These are phyloP conservation scores for Neurospora sp. DNA, from an alignment of 495 filamentous ascomycete genomes.

Conservation along the genomic window DNA sequence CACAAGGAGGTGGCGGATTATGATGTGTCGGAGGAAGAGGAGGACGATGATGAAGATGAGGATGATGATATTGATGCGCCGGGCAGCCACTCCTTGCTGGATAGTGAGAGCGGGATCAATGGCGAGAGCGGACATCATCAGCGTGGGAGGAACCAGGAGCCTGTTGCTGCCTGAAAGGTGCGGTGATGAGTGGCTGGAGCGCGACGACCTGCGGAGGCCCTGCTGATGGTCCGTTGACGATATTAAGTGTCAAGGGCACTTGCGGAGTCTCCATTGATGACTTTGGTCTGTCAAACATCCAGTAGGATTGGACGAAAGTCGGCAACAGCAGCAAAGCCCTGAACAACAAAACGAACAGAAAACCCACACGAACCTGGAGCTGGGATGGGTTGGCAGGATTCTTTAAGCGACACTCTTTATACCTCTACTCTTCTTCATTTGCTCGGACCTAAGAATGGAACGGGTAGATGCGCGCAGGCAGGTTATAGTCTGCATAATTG, in stretches of 20 bases:
- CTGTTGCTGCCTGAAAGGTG: constrained; percentile 17
- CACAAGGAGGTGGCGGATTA: constrained; percentile 51
- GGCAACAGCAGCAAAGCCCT: neutral
- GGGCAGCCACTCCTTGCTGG: constrained; percentile 28
- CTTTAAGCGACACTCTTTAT: neutral
- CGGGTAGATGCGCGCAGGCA: neutral
- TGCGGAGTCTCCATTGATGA: too few relatives aligned
- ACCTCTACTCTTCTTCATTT: neutral
- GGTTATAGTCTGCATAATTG: constrained; percentile 1
- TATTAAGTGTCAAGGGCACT: too few relatives aligned
- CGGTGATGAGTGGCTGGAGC: neutral
- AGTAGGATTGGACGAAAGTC: neutral
- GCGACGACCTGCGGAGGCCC: too few relatives aligned
- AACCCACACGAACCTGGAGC: neutral
- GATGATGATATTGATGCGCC: constrained; percentile 40
- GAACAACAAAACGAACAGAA: neutral
- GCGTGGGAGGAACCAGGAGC: constrained; percentile 32
- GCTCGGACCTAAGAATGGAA: neutral
- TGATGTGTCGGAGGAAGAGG: constrained; percentile 51
- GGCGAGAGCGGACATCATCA: constrained; percentile 23
- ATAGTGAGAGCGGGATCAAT: constrained; percentile 33
- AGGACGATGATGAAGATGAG: constrained; percentile 42
- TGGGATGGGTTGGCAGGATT: neutral
- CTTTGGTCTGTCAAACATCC: too few relatives aligned
- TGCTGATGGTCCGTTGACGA: too few relatives aligned